A percentile compares a stretch with the other conserved stretches of the same genome.
phyloP scores from a whole-genome alignment of 2,329 filamentous ascomycete genomes.

The Pestalotiopsis sp. region DNA sequence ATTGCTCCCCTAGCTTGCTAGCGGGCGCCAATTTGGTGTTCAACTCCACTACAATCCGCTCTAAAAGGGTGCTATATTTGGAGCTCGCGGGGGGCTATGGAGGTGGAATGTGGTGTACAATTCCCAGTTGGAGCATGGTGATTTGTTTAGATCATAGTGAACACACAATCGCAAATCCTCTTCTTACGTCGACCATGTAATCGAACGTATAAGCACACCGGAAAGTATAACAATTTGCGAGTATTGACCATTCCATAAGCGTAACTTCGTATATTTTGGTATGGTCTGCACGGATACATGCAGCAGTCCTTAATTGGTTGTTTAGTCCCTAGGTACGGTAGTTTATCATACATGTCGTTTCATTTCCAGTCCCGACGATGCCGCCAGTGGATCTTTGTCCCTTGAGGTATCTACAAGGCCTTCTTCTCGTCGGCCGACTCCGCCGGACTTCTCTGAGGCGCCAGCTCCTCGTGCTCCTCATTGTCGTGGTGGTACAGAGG shows the following conservation, averaged over 20 bases:
- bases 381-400: background rate
- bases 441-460: background rate
- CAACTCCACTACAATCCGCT: background rate
- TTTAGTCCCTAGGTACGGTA: background rate
- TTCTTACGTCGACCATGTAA: background rate
- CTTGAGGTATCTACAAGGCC: background rate
- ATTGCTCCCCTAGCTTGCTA: background rate
- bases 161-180: background rate
- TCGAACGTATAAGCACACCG: background rate
- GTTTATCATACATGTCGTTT: background rate
- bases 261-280: background rate
- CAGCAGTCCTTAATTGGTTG: background rate
- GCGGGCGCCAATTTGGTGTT: background rate
- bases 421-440: conserved; percentile 13
- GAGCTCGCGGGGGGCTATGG: background rate
- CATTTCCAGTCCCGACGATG: background rate
- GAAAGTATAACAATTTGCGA: background rate
- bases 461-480: conserved; percentile 12
- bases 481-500: conserved; percentile 33
- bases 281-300: background rate
- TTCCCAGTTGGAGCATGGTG: background rate
- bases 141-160: background rate
- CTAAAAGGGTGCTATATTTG: background rate
- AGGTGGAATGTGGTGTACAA: background rate
- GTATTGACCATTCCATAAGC: background rate